Conservation (phyloP, 768 basidiomycete genomes). For the Pisolithus tinctorius region DNA sequence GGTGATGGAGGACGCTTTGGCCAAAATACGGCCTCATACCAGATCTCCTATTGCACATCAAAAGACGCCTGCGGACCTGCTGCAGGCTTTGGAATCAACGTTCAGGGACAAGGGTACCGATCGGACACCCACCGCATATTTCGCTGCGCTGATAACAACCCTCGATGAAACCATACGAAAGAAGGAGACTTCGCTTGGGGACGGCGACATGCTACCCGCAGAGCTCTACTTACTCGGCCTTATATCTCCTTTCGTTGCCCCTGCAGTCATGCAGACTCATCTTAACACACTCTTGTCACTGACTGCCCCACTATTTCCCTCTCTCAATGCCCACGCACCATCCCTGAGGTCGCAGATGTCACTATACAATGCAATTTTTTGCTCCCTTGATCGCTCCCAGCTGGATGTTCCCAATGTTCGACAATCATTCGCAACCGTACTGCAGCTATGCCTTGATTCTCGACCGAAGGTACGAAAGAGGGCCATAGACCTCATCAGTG, state of each 20-base stretch:
- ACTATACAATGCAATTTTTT: constrained; percentile 63
- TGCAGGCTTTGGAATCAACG: constrained; percentile 79
- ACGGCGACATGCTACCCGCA: constrained; percentile 43
- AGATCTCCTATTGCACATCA: constrained; percentile 80
- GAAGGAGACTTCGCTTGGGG: constrained; percentile 57
- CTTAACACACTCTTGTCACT: constrained; percentile 63
- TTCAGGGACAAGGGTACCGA: constrained; percentile 64
- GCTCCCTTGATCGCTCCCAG: constrained; percentile 63
- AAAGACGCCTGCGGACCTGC: constrained; percentile 80
- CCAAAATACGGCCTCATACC: constrained; percentile 84
- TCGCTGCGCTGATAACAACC: constrained; percentile 83
- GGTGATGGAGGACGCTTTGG: constrained; percentile 57
- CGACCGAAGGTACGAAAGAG: constrained; percentile 92
- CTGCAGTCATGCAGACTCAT: constrained; percentile 75
- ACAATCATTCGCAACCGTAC: constrained; percentile 78
- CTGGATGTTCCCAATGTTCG: constrained; percentile 63
- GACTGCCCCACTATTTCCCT: constrained; percentile 73
- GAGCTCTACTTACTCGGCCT: constrained; percentile 32
- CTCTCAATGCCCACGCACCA: constrained; percentile 58
- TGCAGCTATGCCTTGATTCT: constrained; percentile 79
- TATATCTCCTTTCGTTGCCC: constrained; percentile 45
- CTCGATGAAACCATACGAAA: constrained; percentile 72
- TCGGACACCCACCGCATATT: constrained; percentile 82
- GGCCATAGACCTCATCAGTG: constrained; percentile 79
- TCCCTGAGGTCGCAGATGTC: constrained; percentile 82